These are phyloP conservation scores for Pseudopyrenochaeta lycopersici DNA, from an alignment of 2,329 filamentous ascomycete species.

Conservation along the genomic window DNA sequence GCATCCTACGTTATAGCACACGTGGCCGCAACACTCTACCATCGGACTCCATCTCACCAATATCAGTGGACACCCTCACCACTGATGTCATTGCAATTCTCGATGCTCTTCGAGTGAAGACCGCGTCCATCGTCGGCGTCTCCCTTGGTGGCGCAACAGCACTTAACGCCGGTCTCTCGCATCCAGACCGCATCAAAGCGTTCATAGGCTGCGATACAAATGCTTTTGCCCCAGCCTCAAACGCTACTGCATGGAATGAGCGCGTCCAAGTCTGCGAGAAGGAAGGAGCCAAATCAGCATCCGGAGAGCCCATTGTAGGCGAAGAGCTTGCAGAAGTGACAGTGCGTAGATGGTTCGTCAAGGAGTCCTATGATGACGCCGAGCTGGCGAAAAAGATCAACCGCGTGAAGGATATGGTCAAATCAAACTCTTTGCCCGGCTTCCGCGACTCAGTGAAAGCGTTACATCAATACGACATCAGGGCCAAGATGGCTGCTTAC, in stretches of 20 bases:
- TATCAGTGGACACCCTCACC: slow-evolving; percentile 70
- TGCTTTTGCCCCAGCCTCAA: slow-evolving; percentile 73
- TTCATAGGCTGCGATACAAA: slow-evolving; percentile 86
- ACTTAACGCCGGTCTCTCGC: slow-evolving; percentile 74
- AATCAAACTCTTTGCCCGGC: slow-evolving; percentile 72
- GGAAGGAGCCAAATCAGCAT: slow-evolving; percentile 50
- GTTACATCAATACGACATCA: slow-evolving; percentile 76
- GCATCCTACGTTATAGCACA: slow-evolving; percentile 79
- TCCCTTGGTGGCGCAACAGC: slow-evolving; percentile 83
- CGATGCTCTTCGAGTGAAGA: slow-evolving; percentile 72
- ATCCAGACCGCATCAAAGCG: slow-evolving; percentile 66
- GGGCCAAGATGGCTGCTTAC: slow-evolving; percentile 62
- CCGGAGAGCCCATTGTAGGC: slow-evolving; percentile 66
- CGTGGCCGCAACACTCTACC: slow-evolving; percentile 70
- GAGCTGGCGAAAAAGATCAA: slow-evolving; percentile 59
- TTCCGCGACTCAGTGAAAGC: slow-evolving; percentile 75
- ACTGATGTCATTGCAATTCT: slow-evolving; percentile 74
- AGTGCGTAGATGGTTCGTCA: slow-evolving; percentile 77
- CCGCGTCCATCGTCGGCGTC: slow-evolving; percentile 76
- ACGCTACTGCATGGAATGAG: slow-evolving; percentile 81
- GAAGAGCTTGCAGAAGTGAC: slow-evolving; percentile 73
- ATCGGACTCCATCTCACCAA: slow-evolving; percentile 51
- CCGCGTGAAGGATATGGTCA: slow-evolving; percentile 74
- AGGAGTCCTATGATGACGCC: slow-evolving; percentile 65
- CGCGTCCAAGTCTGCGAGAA: slow-evolving; percentile 73